Evolutionary conservation across 768 basidiomycete genomes (phyloP).

Genomic region (Ramaria sp.): DNA sequence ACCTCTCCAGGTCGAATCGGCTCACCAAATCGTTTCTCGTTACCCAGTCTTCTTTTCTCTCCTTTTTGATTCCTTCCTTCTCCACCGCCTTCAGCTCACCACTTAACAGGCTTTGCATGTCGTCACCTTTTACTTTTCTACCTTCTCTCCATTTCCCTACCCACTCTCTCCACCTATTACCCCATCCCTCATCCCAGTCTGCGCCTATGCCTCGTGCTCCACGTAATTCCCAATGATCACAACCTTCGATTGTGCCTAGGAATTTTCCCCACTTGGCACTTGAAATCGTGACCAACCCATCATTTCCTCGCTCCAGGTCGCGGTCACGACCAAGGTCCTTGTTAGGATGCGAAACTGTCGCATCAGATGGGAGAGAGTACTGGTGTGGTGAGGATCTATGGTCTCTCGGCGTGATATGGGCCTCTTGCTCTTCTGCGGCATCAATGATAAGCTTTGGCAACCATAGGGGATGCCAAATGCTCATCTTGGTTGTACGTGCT

Average conservation of each 20-base stretch:
- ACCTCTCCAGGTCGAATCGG: slow-evolving; percentile 74
- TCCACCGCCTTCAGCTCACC: slow-evolving; percentile 56
- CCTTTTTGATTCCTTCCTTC: background rate
- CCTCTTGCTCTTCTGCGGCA: slow-evolving; percentile 57
- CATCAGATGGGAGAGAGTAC: background rate
- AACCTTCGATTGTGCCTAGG: slow-evolving; percentile 77
- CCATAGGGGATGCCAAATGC: slow-evolving; percentile 93
- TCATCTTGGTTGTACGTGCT: slow-evolving; percentile 54
- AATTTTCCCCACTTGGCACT: slow-evolving; percentile 93
- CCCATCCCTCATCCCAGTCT: slow-evolving; percentile 27
- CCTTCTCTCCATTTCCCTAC: slow-evolving; percentile 19
- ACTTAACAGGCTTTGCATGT: slow-evolving; percentile 37
- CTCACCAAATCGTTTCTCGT: slow-evolving; percentile 41
- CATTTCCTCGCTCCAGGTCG: slow-evolving; percentile 4
- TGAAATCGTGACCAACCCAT: slow-evolving; percentile 50
- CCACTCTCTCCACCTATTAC: slow-evolving; percentile 20
- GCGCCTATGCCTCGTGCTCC: slow-evolving; percentile 75
- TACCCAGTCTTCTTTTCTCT: slow-evolving; percentile 10
- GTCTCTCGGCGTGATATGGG: background rate
- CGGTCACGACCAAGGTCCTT: background rate
- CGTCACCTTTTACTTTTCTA: slow-evolving; percentile 9
- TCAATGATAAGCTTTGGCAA: slow-evolving; percentile 92
- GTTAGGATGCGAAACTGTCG: slow-evolving; percentile 1
- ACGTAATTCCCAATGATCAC: slow-evolving; percentile 95
- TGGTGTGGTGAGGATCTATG: background rate